phyloP scores from a whole-genome alignment of 78 protist species.

The Cavenderia fasciculata region DNA sequence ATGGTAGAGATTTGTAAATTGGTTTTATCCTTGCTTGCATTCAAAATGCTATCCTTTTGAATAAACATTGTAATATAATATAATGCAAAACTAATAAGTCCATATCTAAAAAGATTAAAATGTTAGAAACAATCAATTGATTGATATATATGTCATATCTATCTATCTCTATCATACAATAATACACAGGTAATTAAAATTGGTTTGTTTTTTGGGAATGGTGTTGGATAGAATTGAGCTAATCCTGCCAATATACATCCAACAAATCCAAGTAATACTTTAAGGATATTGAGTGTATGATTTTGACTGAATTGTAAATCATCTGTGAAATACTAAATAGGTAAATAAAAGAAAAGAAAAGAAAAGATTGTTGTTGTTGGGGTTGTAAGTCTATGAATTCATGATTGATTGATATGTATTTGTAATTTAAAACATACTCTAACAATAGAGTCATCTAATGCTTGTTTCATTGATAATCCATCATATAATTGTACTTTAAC shows the following conservation, averaged over 20 bases:
- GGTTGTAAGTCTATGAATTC: background rate
- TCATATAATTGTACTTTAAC: slow-evolving; percentile 44
- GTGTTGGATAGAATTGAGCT: slow-evolving; percentile 71
- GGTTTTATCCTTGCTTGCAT: slow-evolving; percentile 2
- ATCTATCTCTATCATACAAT: slow-evolving; percentile 20
- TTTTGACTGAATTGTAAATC: slow-evolving; percentile 15
- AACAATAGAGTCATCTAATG: slow-evolving; percentile 59
- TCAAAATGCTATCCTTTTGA: slow-evolving; percentile 50
- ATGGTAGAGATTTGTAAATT: slow-evolving; percentile 8
- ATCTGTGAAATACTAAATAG: slow-evolving; percentile 20
- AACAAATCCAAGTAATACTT: slow-evolving; percentile 39
- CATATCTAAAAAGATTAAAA: background rate
- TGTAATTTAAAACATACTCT: slow-evolving; percentile 1
- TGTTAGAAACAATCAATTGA: background rate
- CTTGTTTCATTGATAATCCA: slow-evolving; percentile 25
- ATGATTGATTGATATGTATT: background rate
- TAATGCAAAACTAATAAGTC: slow-evolving; percentile 10
- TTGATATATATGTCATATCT: background rate
- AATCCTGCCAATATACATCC: slow-evolving; percentile 53
- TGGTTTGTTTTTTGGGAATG: slow-evolving; percentile 78
- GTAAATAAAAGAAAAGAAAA: background rate
- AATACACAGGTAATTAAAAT: slow-evolving; percentile 55
- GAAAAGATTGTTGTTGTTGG: background rate
- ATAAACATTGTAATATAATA: slow-evolving; percentile 52
- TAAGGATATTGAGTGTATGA: slow-evolving; percentile 38